Evolutionary conservation across 768 basidiomycete species (phyloP).

Genomic region (Mycena leptocephala): DNA sequence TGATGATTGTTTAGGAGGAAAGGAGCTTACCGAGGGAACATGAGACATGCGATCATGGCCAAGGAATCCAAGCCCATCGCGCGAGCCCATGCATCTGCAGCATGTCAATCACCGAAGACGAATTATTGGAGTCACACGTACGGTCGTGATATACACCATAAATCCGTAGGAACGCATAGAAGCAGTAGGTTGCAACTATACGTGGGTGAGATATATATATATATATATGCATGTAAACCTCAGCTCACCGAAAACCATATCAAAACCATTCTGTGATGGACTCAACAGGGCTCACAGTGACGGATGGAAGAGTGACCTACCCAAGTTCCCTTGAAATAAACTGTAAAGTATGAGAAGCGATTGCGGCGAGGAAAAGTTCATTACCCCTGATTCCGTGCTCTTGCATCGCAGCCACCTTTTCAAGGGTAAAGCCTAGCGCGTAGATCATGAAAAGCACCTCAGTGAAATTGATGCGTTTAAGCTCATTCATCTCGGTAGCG

Average conservation of each 20-base stretch:
- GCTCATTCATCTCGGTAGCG: slow-evolving; percentile 83
- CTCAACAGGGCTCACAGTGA: slow-evolving; percentile 26
- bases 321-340: slow-evolving; percentile 91
- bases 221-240: not conserved
- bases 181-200: slow-evolving; percentile 82
- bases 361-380: not conserved
- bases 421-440: slow-evolving; percentile 88
- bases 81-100: slow-evolving; percentile 75
- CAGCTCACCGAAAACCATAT: slow-evolving; percentile 85
- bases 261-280: slow-evolving; percentile 86
- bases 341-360: slow-evolving; percentile 51
- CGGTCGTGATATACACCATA: slow-evolving; percentile 84
- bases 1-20: not conserved
- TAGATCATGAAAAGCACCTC: slow-evolving; percentile 88
- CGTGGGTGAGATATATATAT: not conserved
- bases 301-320: slow-evolving; percentile 53
- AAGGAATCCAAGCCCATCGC: slow-evolving; percentile 86
- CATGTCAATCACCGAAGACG: not conserved
- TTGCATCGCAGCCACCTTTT: slow-evolving; percentile 95
- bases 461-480: slow-evolving; percentile 71
- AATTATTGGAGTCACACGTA: slow-evolving; percentile 49
- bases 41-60: slow-evolving; percentile 89
- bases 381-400: slow-evolving; percentile 93
- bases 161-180: slow-evolving; percentile 84
- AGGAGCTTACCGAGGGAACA: slow-evolving; percentile 83